A percentile compares a stretch with the other conserved stretches of the same genome.
Conservation (phyloP, 2,329 filamentous ascomycete genomes). For the Aspergillus ustus region DNA sequence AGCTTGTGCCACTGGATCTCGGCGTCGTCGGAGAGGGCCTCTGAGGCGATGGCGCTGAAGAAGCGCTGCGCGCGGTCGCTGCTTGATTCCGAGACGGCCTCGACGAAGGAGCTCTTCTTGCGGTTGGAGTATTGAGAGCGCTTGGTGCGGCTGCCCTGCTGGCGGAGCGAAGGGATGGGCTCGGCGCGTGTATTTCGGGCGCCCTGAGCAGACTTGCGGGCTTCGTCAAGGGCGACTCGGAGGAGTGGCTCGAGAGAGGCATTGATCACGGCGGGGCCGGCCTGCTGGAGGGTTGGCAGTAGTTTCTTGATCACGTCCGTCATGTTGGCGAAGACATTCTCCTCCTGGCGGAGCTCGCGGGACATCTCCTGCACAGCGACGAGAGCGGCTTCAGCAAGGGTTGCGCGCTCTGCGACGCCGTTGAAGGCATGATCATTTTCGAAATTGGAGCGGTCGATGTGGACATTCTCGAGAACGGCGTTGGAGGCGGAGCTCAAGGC, state of each 20-base stretch:
- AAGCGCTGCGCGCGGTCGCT: background rate
- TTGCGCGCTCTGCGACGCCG: background rate
- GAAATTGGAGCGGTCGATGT: background rate
- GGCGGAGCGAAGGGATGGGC: background rate
- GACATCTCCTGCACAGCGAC: background rate
- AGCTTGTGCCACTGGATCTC: background rate
- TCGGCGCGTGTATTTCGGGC: background rate
- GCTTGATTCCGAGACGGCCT: background rate
- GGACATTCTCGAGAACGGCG: background rate
- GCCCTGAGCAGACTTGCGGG: background rate
- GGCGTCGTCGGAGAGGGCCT: conserved; percentile 1
- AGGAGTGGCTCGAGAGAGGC: background rate
- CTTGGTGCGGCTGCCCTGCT: background rate
- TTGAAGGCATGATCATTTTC: background rate
- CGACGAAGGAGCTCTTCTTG: background rate
- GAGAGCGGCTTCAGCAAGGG: background rate
- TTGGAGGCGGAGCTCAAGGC: background rate
- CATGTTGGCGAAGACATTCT: background rate
- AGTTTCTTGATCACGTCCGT: background rate
- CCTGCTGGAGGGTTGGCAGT: background rate
- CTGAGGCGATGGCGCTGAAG: background rate
- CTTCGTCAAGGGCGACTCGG: background rate
- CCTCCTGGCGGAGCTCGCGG: background rate
- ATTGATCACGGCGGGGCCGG: background rate
- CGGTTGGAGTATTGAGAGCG: background rate